Percentiles rank a stretch among this genome's conserved stretches.
Conservation (phyloP, 208 protist genomes). For the Leishmania tropica region DNA sequence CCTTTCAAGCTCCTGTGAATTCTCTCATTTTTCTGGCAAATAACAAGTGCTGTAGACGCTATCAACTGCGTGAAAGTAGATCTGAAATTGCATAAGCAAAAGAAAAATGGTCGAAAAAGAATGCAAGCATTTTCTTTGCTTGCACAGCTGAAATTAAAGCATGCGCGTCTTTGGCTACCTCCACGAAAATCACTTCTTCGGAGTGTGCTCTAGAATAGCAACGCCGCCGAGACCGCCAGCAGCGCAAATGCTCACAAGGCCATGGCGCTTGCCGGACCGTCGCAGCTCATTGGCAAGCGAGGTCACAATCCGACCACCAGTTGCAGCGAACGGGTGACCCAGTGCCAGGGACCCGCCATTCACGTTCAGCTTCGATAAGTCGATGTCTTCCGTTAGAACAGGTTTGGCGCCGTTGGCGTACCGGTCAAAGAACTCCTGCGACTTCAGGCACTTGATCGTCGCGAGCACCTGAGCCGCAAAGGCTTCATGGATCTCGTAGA, state of each 20-base stretch:
- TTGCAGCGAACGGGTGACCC: slow-evolving; percentile 90
- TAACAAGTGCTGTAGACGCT: background rate
- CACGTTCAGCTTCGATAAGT: slow-evolving; percentile 80
- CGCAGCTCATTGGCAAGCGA: slow-evolving; percentile 80
- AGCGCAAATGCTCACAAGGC: slow-evolving; percentile 88
- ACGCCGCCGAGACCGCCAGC: slow-evolving; percentile 84
- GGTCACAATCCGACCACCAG: slow-evolving; percentile 81
- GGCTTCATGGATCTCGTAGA: slow-evolving; percentile 91
- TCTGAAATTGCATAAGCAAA: background rate
- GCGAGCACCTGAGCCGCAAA: slow-evolving; percentile 89
- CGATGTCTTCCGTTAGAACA: slow-evolving; percentile 51
- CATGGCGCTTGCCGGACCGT: slow-evolving; percentile 73
- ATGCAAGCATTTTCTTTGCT: background rate
- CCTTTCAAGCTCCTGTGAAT: background rate
- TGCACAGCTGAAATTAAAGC: background rate
- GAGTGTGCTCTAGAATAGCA: slow-evolving; percentile 71
- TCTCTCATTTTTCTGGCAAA: background rate
- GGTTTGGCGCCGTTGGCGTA: slow-evolving; percentile 38
- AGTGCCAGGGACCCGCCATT: slow-evolving; percentile 83
- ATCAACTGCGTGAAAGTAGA: background rate
- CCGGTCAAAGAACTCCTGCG: slow-evolving; percentile 73
- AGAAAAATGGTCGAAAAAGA: background rate
- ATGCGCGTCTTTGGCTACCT: background rate
- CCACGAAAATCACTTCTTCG: slow-evolving; percentile 24
- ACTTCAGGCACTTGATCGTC: slow-evolving; percentile 71